Evolutionary conservation across 352 stramenopile genomes (phyloP).

Genomic region (Phytophthora cajani): DNA sequence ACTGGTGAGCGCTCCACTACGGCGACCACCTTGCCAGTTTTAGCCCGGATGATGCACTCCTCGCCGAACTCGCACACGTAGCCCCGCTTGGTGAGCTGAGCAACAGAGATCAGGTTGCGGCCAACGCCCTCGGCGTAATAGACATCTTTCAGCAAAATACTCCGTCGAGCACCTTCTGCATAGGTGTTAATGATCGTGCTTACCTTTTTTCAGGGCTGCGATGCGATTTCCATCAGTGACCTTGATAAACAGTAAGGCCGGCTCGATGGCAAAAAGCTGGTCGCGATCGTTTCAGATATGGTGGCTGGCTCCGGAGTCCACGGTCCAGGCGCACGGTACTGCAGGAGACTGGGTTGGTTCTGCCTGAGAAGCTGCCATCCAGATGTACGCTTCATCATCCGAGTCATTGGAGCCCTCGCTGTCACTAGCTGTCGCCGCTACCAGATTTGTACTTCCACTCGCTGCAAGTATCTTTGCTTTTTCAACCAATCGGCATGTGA

Average conservation of each 20-base stretch:
- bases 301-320: neutral
- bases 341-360: neutral
- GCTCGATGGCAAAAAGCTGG: neutral
- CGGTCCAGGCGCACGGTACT: neutral
- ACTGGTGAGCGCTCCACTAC: neutral
- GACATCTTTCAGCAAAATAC: neutral
- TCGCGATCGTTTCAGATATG: neutral
- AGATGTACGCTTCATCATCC: slow-evolving; percentile 1
- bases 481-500: slow-evolving; percentile 3
- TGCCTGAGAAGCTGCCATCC: neutral
- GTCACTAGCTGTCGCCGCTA: neutral
- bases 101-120: neutral
- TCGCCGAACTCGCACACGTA: neutral
- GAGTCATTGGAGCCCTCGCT: neutral
- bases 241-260: neutral
- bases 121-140: neutral
- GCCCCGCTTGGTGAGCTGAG: neutral
- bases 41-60: neutral
- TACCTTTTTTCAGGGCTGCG: neutral
- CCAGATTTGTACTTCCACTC: neutral
- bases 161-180: neutral
- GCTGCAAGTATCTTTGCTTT: neutral
- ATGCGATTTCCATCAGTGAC: neutral
- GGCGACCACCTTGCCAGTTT: neutral
- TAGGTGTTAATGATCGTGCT: neutral